Percentiles rank a stretch among this genome's conserved stretches.
phyloP scores from a whole-genome alignment of 225 moss, liverwort and hornwort genomes.

The Polytrichum formosum region DNA sequence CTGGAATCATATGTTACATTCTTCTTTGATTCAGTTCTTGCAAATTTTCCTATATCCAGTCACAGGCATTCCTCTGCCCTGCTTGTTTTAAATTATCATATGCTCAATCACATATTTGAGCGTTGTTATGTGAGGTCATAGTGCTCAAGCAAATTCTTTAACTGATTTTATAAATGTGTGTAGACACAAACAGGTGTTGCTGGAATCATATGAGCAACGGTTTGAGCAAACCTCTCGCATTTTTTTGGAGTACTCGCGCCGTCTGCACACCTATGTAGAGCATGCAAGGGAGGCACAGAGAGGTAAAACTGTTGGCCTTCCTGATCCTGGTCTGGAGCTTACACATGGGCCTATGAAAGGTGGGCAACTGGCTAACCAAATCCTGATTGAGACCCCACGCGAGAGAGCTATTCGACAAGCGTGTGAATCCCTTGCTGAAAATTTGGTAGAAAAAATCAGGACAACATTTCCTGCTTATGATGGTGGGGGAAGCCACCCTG shows the following conservation, averaged over 20 bases:
- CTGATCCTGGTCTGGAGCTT: constrained; percentile 47
- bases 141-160: not conserved
- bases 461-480: constrained; percentile 72
- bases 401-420: constrained; percentile 75
- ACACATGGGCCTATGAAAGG: constrained; percentile 37
- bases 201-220: constrained; percentile 87
- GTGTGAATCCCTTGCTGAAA: constrained; percentile 79
- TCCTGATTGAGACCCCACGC: constrained; percentile 60
- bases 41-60: too few species aligned
- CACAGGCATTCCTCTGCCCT: too few species aligned
- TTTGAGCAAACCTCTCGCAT: constrained; percentile 76
- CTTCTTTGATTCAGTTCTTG: too few species aligned
- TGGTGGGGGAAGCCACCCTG: constrained; percentile 57
- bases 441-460: constrained; percentile 66
- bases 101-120: too few species aligned
- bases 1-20: constrained; percentile 49
- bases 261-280: constrained; percentile 77
- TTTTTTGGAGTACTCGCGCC: constrained; percentile 80
- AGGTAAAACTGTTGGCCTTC: constrained; percentile 56
- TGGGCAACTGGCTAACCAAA: constrained; percentile 39
- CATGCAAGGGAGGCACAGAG: constrained; percentile 85
- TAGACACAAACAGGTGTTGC: constrained; percentile 92
- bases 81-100: too few species aligned
- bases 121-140: too few species aligned
- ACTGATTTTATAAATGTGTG: constrained; percentile 5